Evolutionary conservation across 257 asterid genomes (phyloP).

Genomic region (Henckelia pumila): DNA sequence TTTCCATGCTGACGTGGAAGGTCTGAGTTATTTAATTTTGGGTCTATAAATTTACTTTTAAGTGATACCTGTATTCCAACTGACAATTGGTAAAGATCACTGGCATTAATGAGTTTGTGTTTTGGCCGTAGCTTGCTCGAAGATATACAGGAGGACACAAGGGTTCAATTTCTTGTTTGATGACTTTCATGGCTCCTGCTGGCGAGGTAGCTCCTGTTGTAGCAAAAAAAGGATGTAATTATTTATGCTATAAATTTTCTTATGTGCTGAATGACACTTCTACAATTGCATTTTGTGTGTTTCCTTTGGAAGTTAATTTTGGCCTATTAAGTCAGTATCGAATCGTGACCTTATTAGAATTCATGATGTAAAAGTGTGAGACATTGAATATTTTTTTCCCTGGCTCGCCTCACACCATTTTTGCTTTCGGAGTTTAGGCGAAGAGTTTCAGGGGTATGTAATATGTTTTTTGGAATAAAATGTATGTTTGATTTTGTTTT

Average conservation of each 20-base stretch:
- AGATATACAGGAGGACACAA: slow-evolving; percentile 97
- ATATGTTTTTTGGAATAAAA: no score
- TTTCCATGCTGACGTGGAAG: slow-evolving; percentile 98
- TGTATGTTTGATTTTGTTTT: background rate
- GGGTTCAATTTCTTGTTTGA: slow-evolving; percentile 87
- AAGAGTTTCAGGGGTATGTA: background rate
- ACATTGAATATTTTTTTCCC: no score
- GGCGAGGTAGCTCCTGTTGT: slow-evolving; percentile 65
- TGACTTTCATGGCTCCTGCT: slow-evolving; percentile 87
- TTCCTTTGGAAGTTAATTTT: background rate
- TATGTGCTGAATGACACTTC: background rate
- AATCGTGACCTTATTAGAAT: slow-evolving; percentile 10
- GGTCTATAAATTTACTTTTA: slow-evolving; percentile 18
- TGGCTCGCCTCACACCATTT: background rate
- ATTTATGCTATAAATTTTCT: no score
- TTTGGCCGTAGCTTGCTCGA: slow-evolving; percentile 72
- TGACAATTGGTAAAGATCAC: slow-evolving; percentile 12
- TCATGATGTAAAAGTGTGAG: background rate
- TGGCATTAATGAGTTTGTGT: slow-evolving; percentile 21
- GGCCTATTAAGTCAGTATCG: background rate
- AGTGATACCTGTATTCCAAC: slow-evolving; percentile 16
- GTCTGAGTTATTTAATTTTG: slow-evolving; percentile 37
- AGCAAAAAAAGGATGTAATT: background rate
- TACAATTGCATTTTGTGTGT: background rate
- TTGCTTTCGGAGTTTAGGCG: background rate